These are phyloP conservation scores for Trichophyton simii DNA, from an alignment of 2,329 filamentous ascomycete species.

Conservation along the genomic window DNA sequence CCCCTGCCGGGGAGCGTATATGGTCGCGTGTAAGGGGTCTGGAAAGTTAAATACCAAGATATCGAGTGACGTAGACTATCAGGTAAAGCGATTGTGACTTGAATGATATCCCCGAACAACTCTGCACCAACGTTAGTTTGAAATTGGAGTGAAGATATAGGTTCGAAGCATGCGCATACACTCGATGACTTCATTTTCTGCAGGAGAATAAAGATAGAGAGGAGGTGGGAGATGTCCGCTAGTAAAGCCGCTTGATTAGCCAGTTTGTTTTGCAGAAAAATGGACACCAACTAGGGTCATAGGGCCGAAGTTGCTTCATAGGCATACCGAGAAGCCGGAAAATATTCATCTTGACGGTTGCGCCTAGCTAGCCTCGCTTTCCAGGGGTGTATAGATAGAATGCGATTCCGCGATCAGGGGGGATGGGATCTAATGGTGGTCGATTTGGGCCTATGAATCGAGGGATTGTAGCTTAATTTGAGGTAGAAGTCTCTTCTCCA, in stretches of 20 bases:
- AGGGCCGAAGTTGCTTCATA: not conserved
- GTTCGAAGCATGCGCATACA: constrained; percentile 41
- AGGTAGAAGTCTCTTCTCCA: not conserved
- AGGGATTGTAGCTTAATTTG: not conserved
- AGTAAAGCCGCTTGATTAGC: constrained; percentile 14
- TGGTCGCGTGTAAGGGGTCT: not conserved
- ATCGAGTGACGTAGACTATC: constrained; percentile 84
- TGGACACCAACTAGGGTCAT: not conserved
- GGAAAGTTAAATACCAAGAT: constrained; percentile 51
- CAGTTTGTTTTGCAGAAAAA: not conserved
- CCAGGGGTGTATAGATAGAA: not conserved
- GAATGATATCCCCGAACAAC: constrained; percentile 94
- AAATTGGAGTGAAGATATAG: not conserved
- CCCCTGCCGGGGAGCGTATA: not conserved
- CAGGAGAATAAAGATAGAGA: constrained; percentile 85
- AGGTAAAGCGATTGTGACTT: constrained; percentile 95
- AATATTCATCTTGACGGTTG: constrained; percentile 48
- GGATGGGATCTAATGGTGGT: not conserved
- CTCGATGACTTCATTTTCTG: constrained; percentile 94
- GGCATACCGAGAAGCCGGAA: constrained; percentile 53
- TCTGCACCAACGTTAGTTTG: constrained; percentile 42
- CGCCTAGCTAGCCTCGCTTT: not conserved
- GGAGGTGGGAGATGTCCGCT: constrained; percentile 93
- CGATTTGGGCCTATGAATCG: not conserved
- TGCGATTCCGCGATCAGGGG: not conserved